Evolutionary conservation across 192 early-diverging fungal species (phyloP).

Genomic region (Coemansia sp.): DNA sequence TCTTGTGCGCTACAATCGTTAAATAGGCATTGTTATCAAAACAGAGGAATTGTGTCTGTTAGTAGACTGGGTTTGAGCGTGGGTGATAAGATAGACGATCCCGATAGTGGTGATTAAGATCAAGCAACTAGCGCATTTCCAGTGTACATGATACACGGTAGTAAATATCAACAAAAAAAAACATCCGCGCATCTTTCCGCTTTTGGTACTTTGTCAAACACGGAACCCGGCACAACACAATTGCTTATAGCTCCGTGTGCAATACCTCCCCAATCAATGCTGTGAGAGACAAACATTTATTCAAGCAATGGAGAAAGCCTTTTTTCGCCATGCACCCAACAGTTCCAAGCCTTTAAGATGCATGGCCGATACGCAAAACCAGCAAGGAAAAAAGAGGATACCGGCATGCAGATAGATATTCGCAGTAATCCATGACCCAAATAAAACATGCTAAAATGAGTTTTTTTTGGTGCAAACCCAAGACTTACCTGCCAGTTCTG

Average conservation of each 20-base stretch:
- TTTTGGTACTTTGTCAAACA: neutral
- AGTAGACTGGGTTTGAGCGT: too few relatives aligned
- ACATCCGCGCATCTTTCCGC: neutral
- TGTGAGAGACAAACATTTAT: too few relatives aligned
- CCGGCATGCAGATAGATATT: neutral
- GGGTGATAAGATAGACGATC: too few relatives aligned
- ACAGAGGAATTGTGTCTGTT: too few relatives aligned
- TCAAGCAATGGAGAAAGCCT: too few relatives aligned
- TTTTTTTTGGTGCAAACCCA: neutral
- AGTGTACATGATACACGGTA: neutral
- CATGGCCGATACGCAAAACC: neutral
- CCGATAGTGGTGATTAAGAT: neutral
- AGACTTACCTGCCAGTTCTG: slow-evolving; percentile 71
- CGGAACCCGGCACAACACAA: neutral
- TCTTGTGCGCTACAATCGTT: slow-evolving; percentile 63
- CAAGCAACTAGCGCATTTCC: neutral
- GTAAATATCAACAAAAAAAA: neutral
- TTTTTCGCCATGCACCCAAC: neutral
- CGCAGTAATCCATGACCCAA: neutral
- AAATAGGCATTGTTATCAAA: too few relatives aligned
- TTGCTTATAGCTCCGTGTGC: neutral
- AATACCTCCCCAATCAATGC: neutral
- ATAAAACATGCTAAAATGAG: neutral
- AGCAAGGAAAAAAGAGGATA: neutral
- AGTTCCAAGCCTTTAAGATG: neutral